A percentile compares a stretch with the other conserved stretches of the same genome.
Evolutionary conservation across 768 basidiomycete genomes (phyloP).

Genomic region (Tulasnella sp.): DNA sequence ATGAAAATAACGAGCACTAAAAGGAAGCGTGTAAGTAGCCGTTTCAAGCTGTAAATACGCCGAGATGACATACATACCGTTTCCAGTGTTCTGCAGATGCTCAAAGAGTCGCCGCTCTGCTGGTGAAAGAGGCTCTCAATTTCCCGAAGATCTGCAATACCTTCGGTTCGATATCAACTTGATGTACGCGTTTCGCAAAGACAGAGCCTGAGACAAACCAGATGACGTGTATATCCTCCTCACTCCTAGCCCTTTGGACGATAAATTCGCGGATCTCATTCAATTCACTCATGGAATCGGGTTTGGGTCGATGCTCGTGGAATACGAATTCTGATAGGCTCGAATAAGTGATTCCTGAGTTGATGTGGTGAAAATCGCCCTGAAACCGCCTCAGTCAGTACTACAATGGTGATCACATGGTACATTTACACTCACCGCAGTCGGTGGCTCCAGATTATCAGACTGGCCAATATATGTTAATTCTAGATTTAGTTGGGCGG

Average conservation of each 20-base stretch:
- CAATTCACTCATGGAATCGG: conserved; percentile 14
- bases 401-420: too few relatives aligned
- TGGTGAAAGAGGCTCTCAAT: background rate
- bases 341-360: conserved; percentile 20
- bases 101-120: background rate
- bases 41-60: background rate
- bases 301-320: conserved; percentile 26
- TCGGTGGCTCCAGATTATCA: too few relatives aligned
- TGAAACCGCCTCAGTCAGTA: background rate
- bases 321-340: conserved; percentile 25
- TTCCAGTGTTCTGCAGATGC: background rate
- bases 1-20: background rate
- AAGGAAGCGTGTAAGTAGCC: background rate
- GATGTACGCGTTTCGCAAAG: background rate
- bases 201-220: background rate
- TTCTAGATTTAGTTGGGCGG: too few relatives aligned
- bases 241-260: background rate
- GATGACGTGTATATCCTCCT: background rate
- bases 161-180: too few relatives aligned
- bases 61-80: background rate
- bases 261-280: background rate
- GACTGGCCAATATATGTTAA: too few relatives aligned
- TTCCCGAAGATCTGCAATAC: background rate
- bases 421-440: too few relatives aligned
- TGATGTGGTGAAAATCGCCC: conserved; percentile 24